phyloP scores from a whole-genome alignment of 306 rosid genomes.

The Trifolium subterraneum region DNA sequence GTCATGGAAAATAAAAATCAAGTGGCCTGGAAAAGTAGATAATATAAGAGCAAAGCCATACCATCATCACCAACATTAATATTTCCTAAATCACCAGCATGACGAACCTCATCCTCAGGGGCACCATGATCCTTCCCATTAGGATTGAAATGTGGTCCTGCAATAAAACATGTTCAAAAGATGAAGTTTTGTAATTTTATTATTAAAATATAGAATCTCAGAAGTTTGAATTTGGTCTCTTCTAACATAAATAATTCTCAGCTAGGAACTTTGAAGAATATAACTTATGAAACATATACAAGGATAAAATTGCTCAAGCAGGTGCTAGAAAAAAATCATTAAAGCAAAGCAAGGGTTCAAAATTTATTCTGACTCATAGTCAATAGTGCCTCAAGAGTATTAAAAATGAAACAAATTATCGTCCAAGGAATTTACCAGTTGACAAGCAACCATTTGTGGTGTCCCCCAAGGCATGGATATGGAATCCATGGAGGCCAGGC shows the following conservation, averaged over 20 bases:
- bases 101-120: slow-evolving; percentile 81
- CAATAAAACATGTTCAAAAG: slow-evolving; percentile 7
- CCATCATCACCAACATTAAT: slow-evolving; percentile 82
- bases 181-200: not conserved
- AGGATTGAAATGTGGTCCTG: slow-evolving; percentile 95
- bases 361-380: not conserved
- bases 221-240: not conserved
- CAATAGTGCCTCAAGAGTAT: slow-evolving; percentile 12
- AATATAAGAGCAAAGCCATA: slow-evolving; percentile 41
- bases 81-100: slow-evolving; percentile 98
- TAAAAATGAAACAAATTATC: not conserved
- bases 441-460: slow-evolving; percentile 97
- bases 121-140: slow-evolving; percentile 80
- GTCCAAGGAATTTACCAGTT: slow-evolving; percentile 62
- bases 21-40: slow-evolving; percentile 11
- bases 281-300: not conserved
- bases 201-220: slow-evolving; percentile 1
- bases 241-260: slow-evolving; percentile 6
- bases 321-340: not conserved
- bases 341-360: not conserved
- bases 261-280: slow-evolving; percentile 14
- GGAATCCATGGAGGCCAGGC: slow-evolving; percentile 95
- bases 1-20: not conserved
- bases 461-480: slow-evolving; percentile 92
- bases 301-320: not conserved